Evolutionary conservation across 169 alveolate genomes (phyloP).

Genomic region (Eimeria praecox): DNA sequence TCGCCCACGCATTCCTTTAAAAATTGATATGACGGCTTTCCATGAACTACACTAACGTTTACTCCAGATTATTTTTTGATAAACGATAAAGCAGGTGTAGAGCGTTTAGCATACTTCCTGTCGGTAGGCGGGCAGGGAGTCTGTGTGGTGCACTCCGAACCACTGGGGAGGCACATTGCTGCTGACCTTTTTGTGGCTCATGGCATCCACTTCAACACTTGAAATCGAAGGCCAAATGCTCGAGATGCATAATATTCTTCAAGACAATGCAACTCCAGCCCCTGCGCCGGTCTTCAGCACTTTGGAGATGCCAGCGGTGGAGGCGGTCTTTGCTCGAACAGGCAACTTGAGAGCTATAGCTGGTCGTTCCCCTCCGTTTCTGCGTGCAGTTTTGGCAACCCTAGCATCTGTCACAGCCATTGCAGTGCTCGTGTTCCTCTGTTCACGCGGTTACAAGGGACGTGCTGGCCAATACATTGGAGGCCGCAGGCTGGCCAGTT

Average conservation of each 20-base stretch:
- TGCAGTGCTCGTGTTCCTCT: not conserved
- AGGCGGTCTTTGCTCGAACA: not conserved
- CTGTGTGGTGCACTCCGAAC: not conserved
- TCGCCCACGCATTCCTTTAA: not conserved
- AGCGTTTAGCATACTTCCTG: not conserved
- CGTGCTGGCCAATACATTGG: not conserved
- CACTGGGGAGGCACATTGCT: not conserved
- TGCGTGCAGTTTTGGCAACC: not conserved
- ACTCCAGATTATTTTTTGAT: too few species aligned
- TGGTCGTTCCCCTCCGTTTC: not conserved
- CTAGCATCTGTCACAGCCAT: not conserved
- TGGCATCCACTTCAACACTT: not conserved
- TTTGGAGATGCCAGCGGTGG: not conserved
- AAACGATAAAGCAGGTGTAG: not conserved
- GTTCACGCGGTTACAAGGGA: not conserved
- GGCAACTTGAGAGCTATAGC: not conserved
- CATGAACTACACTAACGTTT: not conserved
- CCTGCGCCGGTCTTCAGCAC: not conserved
- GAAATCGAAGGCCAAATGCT: not conserved
- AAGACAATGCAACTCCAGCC: not conserved
- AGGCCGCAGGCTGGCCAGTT: constrained; percentile 15
- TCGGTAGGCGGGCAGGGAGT: not conserved
- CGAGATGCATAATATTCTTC: not conserved
- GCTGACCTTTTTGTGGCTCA: not conserved
- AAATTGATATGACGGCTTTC: not conserved